Evolutionary conservation across 2,329 filamentous ascomycete species (phyloP).

Genomic region (Penicillium sp.): DNA sequence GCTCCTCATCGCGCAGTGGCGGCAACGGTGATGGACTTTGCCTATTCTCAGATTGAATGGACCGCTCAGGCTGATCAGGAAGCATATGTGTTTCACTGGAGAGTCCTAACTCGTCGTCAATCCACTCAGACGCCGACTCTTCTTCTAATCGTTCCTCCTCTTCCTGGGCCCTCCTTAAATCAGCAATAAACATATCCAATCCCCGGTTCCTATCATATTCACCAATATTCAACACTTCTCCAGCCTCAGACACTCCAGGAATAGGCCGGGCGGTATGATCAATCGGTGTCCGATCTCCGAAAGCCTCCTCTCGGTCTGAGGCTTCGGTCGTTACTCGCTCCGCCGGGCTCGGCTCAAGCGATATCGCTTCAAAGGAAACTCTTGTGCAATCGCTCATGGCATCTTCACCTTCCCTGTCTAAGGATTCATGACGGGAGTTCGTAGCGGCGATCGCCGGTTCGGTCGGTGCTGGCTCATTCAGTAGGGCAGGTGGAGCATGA

Average conservation of each 20-base stretch:
- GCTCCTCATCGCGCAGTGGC: background rate
- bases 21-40: background rate
- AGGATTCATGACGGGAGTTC: background rate
- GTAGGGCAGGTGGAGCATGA: background rate
- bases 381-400: conserved; percentile 11
- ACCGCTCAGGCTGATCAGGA: background rate
- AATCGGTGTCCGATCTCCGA: background rate
- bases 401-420: conserved; percentile 2
- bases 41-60: background rate
- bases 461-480: background rate
- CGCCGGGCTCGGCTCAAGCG: background rate
- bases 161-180: background rate
- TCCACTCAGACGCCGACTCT: background rate
- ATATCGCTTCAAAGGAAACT: conserved; percentile 10
- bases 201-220: background rate
- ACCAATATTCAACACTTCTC: background rate
- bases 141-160: background rate
- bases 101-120: background rate
- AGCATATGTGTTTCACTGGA: background rate
- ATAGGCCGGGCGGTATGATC: background rate
- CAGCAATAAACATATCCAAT: background rate
- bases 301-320: background rate
- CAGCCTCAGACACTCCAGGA: background rate
- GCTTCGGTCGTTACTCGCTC: conserved; percentile 2
- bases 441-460: background rate